A percentile compares a stretch with the other conserved stretches of the same genome.
Evolutionary conservation across 768 basidiomycete species (phyloP).

Genomic region (Lanmaoa rubissima): DNA sequence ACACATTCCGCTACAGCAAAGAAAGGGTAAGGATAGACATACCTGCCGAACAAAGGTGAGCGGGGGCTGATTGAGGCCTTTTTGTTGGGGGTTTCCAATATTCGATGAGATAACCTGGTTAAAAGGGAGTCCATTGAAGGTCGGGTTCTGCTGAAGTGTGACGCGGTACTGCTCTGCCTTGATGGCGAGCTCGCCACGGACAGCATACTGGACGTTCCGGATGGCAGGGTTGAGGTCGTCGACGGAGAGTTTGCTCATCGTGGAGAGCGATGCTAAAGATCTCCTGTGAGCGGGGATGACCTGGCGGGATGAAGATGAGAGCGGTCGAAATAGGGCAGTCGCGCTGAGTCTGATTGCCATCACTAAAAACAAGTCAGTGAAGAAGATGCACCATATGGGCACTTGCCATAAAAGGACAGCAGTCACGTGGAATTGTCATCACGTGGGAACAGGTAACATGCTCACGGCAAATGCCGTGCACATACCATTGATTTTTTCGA

Average conservation of each 20-base stretch:
- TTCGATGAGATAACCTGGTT: constrained; percentile 89
- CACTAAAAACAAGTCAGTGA: not conserved
- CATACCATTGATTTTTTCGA: constrained; percentile 22
- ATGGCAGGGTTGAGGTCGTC: constrained; percentile 81
- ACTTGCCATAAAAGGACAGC: not conserved
- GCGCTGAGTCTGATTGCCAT: constrained; percentile 9
- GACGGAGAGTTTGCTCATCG: constrained; percentile 60
- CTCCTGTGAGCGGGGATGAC: constrained; percentile 1
- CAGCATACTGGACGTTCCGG: constrained; percentile 91
- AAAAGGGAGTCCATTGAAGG: constrained; percentile 68
- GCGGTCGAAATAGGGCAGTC: constrained; percentile 2
- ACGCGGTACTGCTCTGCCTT: constrained; percentile 84
- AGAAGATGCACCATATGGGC: not conserved
- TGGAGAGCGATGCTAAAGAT: constrained; percentile 5
- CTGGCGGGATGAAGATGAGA: not conserved
- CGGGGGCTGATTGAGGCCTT: constrained; percentile 88
- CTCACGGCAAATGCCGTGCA: constrained; percentile 10
- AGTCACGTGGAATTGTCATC: not conserved
- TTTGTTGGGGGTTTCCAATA: constrained; percentile 98
- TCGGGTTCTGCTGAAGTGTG: constrained; percentile 52
- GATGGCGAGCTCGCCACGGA: constrained; percentile 95
- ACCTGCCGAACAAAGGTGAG: constrained; percentile 94
- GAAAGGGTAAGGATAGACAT: constrained; percentile 18
- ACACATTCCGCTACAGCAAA: not conserved
- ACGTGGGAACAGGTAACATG: constrained; percentile 7